Evolutionary conservation across 1,284 basidiomycete species (phyloP).

Genomic region (Xerocomus subilludens): DNA sequence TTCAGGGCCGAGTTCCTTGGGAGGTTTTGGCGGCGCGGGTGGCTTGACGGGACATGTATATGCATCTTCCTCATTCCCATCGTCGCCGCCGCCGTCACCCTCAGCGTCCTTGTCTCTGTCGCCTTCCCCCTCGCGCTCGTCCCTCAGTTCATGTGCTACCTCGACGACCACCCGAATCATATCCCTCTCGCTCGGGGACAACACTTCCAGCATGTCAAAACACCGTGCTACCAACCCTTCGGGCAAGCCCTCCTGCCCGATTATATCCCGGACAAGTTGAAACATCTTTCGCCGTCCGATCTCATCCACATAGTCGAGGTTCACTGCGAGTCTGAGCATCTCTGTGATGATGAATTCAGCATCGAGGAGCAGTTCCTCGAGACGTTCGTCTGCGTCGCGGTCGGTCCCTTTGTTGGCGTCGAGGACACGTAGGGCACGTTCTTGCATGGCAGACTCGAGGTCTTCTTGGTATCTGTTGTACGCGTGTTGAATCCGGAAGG

Average conservation of each 20-base stretch:
- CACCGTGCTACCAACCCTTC: slow-evolving; percentile 82
- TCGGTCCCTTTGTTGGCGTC: slow-evolving; percentile 62
- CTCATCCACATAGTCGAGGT: slow-evolving; percentile 94
- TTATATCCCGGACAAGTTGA: slow-evolving; percentile 86
- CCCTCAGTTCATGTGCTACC: slow-evolving; percentile 87
- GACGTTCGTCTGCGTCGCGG: slow-evolving; percentile 65
- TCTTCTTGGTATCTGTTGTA: slow-evolving; percentile 77
- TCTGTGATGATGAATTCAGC: slow-evolving; percentile 83
- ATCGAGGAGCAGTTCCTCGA: slow-evolving; percentile 57
- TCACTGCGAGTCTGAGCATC: slow-evolving; percentile 82
- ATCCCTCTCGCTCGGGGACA: slow-evolving; percentile 88
- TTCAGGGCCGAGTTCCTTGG: slow-evolving; percentile 66
- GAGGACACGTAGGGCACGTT: slow-evolving; percentile 55
- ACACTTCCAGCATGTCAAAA: slow-evolving; percentile 88
- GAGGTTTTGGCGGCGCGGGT: slow-evolving; percentile 37
- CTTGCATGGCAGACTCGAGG: slow-evolving; percentile 62
- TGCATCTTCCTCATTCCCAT: slow-evolving; percentile 39
- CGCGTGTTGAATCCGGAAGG: slow-evolving; percentile 84
- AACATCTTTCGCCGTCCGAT: slow-evolving; percentile 95
- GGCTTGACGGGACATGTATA: slow-evolving; percentile 19
- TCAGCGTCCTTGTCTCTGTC: slow-evolving; percentile 48
- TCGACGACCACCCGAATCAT: slow-evolving; percentile 95
- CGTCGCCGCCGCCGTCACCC: slow-evolving; percentile 32
- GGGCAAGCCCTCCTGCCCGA: slow-evolving; percentile 84
- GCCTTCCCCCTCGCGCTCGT: slow-evolving; percentile 62